Evolutionary conservation across 2,329 filamentous ascomycete genomes (phyloP).

Genomic region (Hyphodiscus sp.): DNA sequence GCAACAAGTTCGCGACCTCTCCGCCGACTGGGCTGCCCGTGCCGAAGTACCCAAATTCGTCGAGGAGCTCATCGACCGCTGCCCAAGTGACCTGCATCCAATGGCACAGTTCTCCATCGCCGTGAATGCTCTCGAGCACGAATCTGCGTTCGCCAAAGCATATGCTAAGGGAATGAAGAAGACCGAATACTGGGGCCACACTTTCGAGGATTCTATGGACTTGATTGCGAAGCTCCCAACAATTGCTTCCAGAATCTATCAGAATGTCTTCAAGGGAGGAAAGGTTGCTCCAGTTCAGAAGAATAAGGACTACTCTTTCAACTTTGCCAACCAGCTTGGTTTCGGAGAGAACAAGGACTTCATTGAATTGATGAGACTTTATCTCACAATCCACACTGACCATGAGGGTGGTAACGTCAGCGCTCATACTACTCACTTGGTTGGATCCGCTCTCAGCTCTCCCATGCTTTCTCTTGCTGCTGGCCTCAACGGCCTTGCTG

Average conservation of each 20-base stretch:
- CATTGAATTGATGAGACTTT: slow-evolving; percentile 95
- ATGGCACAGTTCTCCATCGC: slow-evolving; percentile 99
- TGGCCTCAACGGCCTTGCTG: slow-evolving; percentile 95
- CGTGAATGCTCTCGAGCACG: slow-evolving; percentile 96
- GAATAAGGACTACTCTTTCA: slow-evolving; percentile 99
- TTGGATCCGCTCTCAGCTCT: slow-evolving; percentile 93
- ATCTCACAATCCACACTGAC: slow-evolving; percentile 99
- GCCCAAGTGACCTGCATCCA: slow-evolving; percentile 96
- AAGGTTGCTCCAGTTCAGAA: slow-evolving; percentile 95
- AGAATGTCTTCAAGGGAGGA: slow-evolving; percentile 99
- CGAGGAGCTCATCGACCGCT: slow-evolving; percentile 99
- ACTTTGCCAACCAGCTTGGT: slow-evolving; percentile 99
- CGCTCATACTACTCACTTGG: slow-evolving; percentile 97
- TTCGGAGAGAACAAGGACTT: slow-evolving; percentile 95
- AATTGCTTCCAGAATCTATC: slow-evolving; percentile 98
- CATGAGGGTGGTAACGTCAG: slow-evolving; percentile 99
- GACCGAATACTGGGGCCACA: slow-evolving; percentile 99
- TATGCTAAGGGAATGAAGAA: slow-evolving; percentile 99
- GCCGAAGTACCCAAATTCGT: slow-evolving; percentile 96
- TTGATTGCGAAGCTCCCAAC: slow-evolving; percentile 98
- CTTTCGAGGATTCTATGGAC: slow-evolving; percentile 99
- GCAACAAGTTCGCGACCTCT: slow-evolving; percentile 97
- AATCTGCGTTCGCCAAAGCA: slow-evolving; percentile 95
- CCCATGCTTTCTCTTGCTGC: slow-evolving; percentile 95
- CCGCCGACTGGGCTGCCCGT: slow-evolving; percentile 97